These are phyloP conservation scores for Epichloe gansuensis DNA, from an alignment of 2,329 filamentous ascomycete genomes.

Conservation along the genomic window DNA sequence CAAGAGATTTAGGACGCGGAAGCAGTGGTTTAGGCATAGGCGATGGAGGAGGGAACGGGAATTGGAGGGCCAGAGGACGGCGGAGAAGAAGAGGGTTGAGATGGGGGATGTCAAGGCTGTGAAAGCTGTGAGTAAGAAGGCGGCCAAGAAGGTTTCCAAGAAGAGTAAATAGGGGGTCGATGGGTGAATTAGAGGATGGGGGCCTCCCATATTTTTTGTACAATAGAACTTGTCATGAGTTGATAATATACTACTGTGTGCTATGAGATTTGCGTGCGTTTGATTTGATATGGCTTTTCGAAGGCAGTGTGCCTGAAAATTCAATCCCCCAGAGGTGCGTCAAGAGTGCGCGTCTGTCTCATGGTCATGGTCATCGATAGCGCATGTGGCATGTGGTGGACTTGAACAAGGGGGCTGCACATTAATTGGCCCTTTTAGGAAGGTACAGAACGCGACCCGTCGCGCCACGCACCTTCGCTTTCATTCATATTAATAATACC, in stretches of 20 bases:
- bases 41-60: slow-evolving; percentile 30
- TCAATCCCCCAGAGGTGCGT: too few relatives aligned
- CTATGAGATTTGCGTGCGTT: too few relatives aligned
- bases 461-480: not conserved
- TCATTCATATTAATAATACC: not conserved
- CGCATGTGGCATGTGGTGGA: too few relatives aligned
- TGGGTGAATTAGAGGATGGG: not conserved
- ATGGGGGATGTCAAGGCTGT: slow-evolving; percentile 19
- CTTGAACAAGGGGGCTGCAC: not conserved
- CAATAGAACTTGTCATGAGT: too few relatives aligned
- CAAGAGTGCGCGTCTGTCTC: too few relatives aligned
- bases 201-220: not conserved
- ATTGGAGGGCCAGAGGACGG: slow-evolving; percentile 28
- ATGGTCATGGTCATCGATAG: too few relatives aligned
- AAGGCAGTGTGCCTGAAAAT: too few relatives aligned
- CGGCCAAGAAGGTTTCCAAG: slow-evolving; percentile 24
- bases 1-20: slow-evolving; percentile 37
- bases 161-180: slow-evolving; percentile 16
- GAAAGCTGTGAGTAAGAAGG: slow-evolving; percentile 21
- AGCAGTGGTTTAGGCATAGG: slow-evolving; percentile 33
- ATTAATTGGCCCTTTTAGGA: not conserved
- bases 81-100: slow-evolving; percentile 21
- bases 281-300: too few relatives aligned
- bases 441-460: not conserved
- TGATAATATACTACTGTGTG: too few relatives aligned